phyloP scores from a whole-genome alignment of 2,329 filamentous ascomycete genomes.

The Xylariales sp. region DNA sequence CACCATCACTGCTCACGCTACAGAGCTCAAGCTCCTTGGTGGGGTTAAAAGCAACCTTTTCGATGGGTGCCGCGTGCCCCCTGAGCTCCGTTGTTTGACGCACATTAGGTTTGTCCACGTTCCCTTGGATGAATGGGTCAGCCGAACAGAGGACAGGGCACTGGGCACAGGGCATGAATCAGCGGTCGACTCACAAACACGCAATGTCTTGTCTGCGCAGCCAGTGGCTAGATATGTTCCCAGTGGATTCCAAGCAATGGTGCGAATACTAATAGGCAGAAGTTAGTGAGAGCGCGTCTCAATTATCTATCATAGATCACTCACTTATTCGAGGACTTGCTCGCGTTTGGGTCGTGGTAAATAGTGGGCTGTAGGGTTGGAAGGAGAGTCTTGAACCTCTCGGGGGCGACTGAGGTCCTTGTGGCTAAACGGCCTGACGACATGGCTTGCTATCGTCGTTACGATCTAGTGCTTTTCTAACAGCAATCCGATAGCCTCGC shows the following conservation, averaged over 20 bases:
- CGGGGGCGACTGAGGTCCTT: conserved; percentile 49
- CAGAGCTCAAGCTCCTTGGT: conserved; percentile 81
- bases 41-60: conserved; percentile 83
- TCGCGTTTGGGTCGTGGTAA: conserved; percentile 49
- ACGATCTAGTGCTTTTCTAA: neutral
- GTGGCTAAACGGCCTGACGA: conserved; percentile 44
- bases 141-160: neutral
- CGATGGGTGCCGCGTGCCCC: conserved; percentile 72
- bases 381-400: conserved; percentile 50
- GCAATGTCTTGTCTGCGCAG: conserved; percentile 74
- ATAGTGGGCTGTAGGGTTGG: conserved; percentile 50
- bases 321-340: conserved; percentile 48
- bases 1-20: conserved; percentile 78
- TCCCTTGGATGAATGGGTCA: conserved; percentile 62
- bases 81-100: conserved; percentile 81
- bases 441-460: conserved; percentile 39
- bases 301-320: conserved; percentile 14
- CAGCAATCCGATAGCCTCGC: neutral
- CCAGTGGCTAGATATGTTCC: conserved; percentile 88
- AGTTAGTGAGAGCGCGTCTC: neutral
- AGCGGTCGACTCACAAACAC: conserved; percentile 70
- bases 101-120: conserved; percentile 78
- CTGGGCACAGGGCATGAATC: neutral
- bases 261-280: conserved; percentile 69
- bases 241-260: conserved; percentile 89